Evolutionary conservation across 805 yeast genomes (phyloP), one percentile per base, ranked within the genome.

Genomic region (Zygoascus bituminiphila): DNA sequence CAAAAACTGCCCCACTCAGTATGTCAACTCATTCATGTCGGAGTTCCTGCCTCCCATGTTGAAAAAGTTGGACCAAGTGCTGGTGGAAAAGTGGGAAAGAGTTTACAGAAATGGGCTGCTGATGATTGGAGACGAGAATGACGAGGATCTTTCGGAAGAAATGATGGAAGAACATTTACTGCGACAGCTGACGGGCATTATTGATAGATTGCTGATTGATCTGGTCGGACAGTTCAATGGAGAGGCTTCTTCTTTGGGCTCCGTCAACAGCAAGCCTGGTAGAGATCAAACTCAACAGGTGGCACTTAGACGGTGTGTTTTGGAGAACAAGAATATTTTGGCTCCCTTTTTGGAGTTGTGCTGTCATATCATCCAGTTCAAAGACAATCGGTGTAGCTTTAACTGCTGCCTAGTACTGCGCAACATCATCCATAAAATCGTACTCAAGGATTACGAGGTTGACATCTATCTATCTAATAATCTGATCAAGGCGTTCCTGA

Each of bases 81-180:
- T 93, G 33, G 76, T 79, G n/a, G 69, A 69, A 23, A 82, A 77
- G 62, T 93, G 98, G 98, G 78, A 74, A 24, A 72, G 71, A 54
- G 85, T 80, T 17, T 78, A 76, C 61, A 65, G 69, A 47, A 66
- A 64, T 36, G 74, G 77, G 43, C 59, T 69, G 36, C 69, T 67
- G 50, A 62, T 69, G 9, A 64, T 61, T 35, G 79, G 75, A 26
- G 82, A 84, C 2, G 74, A 75, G 39, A 79, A 76, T 39, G 95
- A 88, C 57, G 89, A 81, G 46, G 86, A 88, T 21, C 72, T 91
- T 59, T 82, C 93, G n/a, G 96, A 89, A 56, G 98, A 93, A 62
- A 93, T 93, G 94, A 83, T 93, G 85, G 97, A 91, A 57, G 98
- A 93, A 62, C 96, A 91, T 64, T 76, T 91, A 72, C 70, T 91